A percentile compares a stretch with the other conserved stretches of the same genome.
Evolutionary conservation across 2,329 filamentous ascomycete genomes (phyloP).

Genomic region (Penicillium corylophilum): DNA sequence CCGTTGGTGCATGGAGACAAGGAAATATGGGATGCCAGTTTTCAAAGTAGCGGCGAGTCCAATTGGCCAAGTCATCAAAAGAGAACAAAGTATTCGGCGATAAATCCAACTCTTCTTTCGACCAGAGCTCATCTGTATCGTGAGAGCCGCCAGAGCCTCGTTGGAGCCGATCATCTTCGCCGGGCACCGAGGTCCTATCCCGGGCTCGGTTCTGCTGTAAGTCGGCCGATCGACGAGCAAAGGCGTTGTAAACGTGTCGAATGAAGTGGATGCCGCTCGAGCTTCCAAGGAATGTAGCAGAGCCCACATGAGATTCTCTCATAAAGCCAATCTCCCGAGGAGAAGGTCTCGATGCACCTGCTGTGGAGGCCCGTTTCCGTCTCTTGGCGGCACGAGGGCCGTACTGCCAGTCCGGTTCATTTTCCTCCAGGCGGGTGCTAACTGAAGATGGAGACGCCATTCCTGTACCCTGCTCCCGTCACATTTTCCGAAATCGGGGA

Average conservation of each 20-base stretch:
- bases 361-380: conserved; percentile 24
- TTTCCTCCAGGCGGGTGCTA: conserved; percentile 12
- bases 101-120: conserved; percentile 11
- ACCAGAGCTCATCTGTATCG: conserved; percentile 37
- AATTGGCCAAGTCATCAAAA: conserved; percentile 52
- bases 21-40: conserved; percentile 60
- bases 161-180: conserved; percentile 54
- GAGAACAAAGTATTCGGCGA: conserved; percentile 16
- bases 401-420: conserved; percentile 20
- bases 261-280: conserved; percentile 62
- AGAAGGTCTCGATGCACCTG: conserved; percentile 18
- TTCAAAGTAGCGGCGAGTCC: conserved; percentile 56
- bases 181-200: conserved; percentile 51
- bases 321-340: conserved; percentile 51
- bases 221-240: conserved; percentile 40
- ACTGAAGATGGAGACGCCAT: conserved; percentile 19
- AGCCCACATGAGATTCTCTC: conserved; percentile 50
- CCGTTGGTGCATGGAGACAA: conserved; percentile 55
- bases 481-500: conserved; percentile 1
- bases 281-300: conserved; percentile 57
- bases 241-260: conserved; percentile 53
- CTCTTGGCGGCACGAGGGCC: conserved; percentile 25
- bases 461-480: not conserved
- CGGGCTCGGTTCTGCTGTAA: conserved; percentile 29
- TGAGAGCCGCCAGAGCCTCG: conserved; percentile 32